These are phyloP conservation scores for Naegleria lovaniensis DNA, from an alignment of 208 protist species.

Conservation along the genomic window DNA sequence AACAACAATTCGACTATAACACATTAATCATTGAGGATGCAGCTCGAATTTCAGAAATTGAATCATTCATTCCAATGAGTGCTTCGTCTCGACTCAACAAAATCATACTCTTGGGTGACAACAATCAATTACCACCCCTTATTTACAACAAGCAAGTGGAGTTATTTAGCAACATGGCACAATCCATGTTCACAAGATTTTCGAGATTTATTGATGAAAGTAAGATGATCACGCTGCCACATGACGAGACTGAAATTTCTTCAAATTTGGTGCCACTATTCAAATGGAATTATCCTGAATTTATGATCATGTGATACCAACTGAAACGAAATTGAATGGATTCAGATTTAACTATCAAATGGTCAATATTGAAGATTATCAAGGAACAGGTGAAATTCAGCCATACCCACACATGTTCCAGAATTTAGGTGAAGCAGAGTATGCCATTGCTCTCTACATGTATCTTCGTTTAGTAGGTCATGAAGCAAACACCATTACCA, in stretches of 20 bases:
- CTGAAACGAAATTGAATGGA: slow-evolving; percentile 2
- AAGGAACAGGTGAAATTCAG: slow-evolving; percentile 47
- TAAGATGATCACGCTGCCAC: not conserved
- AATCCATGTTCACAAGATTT: slow-evolving; percentile 68
- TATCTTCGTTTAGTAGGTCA: slow-evolving; percentile 72
- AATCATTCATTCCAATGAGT: slow-evolving; percentile 80
- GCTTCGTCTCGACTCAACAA: slow-evolving; percentile 61
- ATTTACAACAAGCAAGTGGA: slow-evolving; percentile 71
- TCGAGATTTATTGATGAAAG: slow-evolving; percentile 34
- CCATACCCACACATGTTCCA: slow-evolving; percentile 63
- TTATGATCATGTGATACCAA: not conserved
- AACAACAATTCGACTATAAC: slow-evolving; percentile 68
- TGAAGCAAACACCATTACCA: slow-evolving; percentile 48
- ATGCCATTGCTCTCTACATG: slow-evolving; percentile 64
- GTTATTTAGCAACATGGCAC: slow-evolving; percentile 65
- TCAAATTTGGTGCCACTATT: slow-evolving; percentile 47
- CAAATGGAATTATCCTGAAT: slow-evolving; percentile 61
- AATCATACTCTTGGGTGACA: slow-evolving; percentile 72
- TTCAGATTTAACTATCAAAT: slow-evolving; percentile 60
- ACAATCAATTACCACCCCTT: slow-evolving; percentile 77
- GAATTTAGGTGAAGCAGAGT: slow-evolving; percentile 73
- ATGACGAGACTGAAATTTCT: slow-evolving; percentile 36
- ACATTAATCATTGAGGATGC: slow-evolving; percentile 81
- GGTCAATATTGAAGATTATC: slow-evolving; percentile 61
- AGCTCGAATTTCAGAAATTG: slow-evolving; percentile 75